Evolutionary conservation across 2,329 filamentous ascomycete genomes (phyloP), one percentile per base, ranked within the genome.

Genomic region (Coniochaeta sp.): DNA sequence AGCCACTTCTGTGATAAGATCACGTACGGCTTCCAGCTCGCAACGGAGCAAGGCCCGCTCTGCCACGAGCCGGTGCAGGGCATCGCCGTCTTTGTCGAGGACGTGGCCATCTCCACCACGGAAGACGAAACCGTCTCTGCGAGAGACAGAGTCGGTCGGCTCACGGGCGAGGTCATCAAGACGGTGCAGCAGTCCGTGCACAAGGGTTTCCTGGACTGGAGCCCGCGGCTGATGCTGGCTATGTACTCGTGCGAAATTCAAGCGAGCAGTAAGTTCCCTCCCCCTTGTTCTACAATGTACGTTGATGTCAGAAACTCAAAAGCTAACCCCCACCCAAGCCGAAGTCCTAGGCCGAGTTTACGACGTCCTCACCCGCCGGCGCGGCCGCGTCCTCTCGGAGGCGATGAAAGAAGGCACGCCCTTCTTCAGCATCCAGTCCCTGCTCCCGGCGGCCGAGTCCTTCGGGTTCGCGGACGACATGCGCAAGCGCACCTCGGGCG

Each of bases 161-260:
- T 97, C 1, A 97, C 91, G 0, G 91, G 94, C 56, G 94, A 97
- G 71, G 83, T 95, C 42, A 96, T 99, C 73, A 91, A 91, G 67
- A 86, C 88, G 0, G 85, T 92, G 16, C 89, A 92, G 59, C 84
- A 89, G 45, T 81, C 85, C n/a, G 90, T 99, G 55, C 82, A 86
- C 49, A 77, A 85, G 57, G 92, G 86, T 20, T 96, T 97, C 75
- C 75, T 96, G 16, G 94, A 97, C 74, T 99, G 94, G 94, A 92
- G 87, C 33, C 89, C 94, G 0, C 85, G 94, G n/a, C 81, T 99
- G 59, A 83, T 97, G 72, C 82, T 99, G 42, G 94, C 94, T 49
- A 97, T 97, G 90, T 99, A 99, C 74, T 90, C 83, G 51, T 96
- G 92, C 67, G 94, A 97, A 67, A 97, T 99, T 62, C 94, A 97